Conservation (phyloP, 805 yeast species). For the Saccharomycopsis sp. region DNA sequence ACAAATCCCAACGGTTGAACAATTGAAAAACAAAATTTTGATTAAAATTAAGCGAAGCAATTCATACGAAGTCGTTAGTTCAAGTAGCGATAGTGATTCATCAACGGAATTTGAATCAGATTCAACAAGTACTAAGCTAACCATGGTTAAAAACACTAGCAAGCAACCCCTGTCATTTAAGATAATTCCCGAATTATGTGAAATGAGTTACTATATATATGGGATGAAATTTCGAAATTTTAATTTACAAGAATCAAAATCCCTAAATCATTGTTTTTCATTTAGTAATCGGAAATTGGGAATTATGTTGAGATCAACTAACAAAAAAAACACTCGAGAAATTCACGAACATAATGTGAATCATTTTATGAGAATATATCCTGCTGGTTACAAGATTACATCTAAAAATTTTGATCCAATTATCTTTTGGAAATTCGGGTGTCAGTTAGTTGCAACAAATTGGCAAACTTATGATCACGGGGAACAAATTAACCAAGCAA, state of each 20-base stretch:
- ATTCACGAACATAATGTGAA: conserved; percentile 70
- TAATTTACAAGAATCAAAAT: conserved; percentile 69
- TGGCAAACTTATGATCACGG: conserved; percentile 94
- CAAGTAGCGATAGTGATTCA: neutral
- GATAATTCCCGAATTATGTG: conserved; percentile 41
- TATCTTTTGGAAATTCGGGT: conserved; percentile 75
- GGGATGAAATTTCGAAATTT: conserved; percentile 78
- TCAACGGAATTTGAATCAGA: conserved; percentile 3
- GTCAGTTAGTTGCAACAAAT: conserved; percentile 92
- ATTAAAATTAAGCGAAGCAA: conserved; percentile 67
- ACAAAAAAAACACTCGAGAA: conserved; percentile 37
- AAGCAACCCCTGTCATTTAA: conserved; percentile 20
- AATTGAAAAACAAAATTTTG: conserved; percentile 62
- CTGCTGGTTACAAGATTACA: conserved; percentile 66
- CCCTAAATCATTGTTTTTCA: conserved; percentile 77
- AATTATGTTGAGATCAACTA: conserved; percentile 55
- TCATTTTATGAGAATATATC: conserved; percentile 79
- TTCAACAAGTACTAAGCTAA: conserved; percentile 3
- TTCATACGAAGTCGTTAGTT: conserved; percentile 4
- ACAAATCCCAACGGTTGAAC: conserved; percentile 63
- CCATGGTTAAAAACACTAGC: neutral
- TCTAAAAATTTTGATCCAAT: conserved; percentile 82
- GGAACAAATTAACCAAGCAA: conserved; percentile 78
- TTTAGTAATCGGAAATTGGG: conserved; percentile 68
- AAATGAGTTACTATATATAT: conserved; percentile 61